A percentile compares a stretch with the other conserved stretches of the same genome.
These are phyloP conservation scores for Venturia nashicola DNA, from an alignment of 2,329 filamentous ascomycete genomes.

Conservation along the genomic window DNA sequence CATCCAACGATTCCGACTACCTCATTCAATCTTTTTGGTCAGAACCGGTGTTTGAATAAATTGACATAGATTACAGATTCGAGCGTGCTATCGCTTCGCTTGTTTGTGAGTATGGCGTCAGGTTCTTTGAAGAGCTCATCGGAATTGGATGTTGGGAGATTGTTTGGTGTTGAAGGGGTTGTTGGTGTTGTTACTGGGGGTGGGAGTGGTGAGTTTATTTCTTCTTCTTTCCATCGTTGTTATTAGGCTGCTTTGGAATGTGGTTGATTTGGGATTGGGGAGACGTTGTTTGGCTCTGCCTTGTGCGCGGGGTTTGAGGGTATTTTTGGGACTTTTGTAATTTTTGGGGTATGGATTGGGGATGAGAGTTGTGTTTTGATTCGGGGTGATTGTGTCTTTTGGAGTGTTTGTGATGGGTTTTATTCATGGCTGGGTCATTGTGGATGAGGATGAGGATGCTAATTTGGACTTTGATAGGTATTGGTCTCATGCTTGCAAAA, in stretches of 20 bases:
- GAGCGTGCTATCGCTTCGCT: not conserved
- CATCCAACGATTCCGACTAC: not conserved
- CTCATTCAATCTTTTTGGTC: no score
- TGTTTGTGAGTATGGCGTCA: not conserved
- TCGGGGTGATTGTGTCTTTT: no score
- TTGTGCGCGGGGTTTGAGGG: no score
- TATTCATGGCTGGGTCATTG: not conserved
- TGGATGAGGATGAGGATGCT: not conserved
- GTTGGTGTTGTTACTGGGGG: conserved; percentile 43
- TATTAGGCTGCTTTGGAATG: no score
- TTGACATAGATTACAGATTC: no score
- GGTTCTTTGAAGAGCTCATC: not conserved
- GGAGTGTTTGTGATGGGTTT: no score
- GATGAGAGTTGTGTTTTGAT: no score
- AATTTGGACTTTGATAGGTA: conserved; percentile 7
- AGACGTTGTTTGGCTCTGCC: no score
- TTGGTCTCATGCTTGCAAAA: conserved; percentile 28
- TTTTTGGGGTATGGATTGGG: no score
- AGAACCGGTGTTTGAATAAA: no score
- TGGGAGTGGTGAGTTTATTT: conserved; percentile 22
- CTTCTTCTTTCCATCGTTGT: not conserved
- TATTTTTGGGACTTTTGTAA: no score
- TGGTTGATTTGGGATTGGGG: no score
- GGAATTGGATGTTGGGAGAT: conserved; percentile 5
- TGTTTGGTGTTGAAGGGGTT: conserved; percentile 40